Base-by-base conservation (phyloP, 192 early-diverging fungal species). In the Backusella psychrophila region DNA sequence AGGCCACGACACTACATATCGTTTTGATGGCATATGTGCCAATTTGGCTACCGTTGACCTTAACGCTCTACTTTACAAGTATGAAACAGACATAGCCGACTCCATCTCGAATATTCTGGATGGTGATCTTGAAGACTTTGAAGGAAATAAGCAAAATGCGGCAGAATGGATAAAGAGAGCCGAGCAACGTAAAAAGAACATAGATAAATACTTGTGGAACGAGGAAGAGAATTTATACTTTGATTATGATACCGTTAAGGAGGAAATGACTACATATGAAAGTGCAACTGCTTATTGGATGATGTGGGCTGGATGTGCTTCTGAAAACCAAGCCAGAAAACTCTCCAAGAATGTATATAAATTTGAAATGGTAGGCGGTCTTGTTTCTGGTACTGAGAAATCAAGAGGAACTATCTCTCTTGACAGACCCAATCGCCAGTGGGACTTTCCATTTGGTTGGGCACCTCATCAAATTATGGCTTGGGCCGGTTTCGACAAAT, bases 401-500 rank as follows among this genome's bases (percentile, higher is more conserved):
- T 97, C 95, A 34, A 90, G 98, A 31, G 98, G 98, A 9, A 31
- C 74, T 8, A 93, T 96, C 53, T 84, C 91, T 9, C 80, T 97
- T 17, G 89, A 94, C 52, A 85, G 98, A 23, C 97, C 97, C 39
- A 95, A 96, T 78, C 89, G 97, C 29, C 98, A 99, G 78, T 98
- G 97, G 97, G 97, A 97, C 81, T 96, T 89, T 66, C 93, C 92
- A 3, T 94, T 92, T 74, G 94, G 98, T 7, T 98, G 98, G 98
- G 96, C 97, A n/a, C 98, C 98, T 53, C 98, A 99, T 84, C 98
- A 99, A 83, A 99, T 99, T 23, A 89, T 99, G 79, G 94, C 95
- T 9, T 99, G 98, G 98, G 86, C 90, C 72, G 96, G 94, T 4
- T 88, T 98, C 66, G 89, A 90, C 67, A 87, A 90, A 72, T 99